Base-by-base conservation (phyloP, 495 filamentous ascomycete genomes). In the Penicillium bialowiezense region DNA sequence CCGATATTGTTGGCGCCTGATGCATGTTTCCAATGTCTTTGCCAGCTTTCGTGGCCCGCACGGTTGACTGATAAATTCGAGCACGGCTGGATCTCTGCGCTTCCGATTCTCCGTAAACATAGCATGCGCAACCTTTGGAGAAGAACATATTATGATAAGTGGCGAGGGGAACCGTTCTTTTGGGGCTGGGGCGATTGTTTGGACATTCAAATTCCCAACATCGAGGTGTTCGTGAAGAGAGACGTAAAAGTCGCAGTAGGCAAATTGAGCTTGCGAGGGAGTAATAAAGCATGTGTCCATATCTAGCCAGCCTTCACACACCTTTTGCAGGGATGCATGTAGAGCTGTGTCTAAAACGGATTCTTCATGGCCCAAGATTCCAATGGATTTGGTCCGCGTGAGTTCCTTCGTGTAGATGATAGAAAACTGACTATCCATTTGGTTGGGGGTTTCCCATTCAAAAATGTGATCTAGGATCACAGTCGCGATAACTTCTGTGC, bases 11-110 rank as follows among this genome's bases (percentile, higher is more conserved):
- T 54, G 51, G n/a, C 39, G 35, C 5, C 72, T 56, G 26, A 72
- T 50, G 51, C 68, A 71, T 19, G 55, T 45, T 28, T 58, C 49
- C 7, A 83, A 55, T 29, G 75, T 67, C 37, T 77, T 79, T 14
- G 75, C 77, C 28, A 81, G 52, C 51, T 82, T 83, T 44, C 75
- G 71, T n/a, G 79, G 78, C 5, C 77, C 80, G 45, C 64, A 72
- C 19, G 71, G 71, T 41, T 73, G 72, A 19, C 70, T 63, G n/a
- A 74, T 55, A 29, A 68, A 55, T 34, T 59, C 64, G 28, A 59
- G 45, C 12, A 54, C 40, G 5, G 39, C 34, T 28, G 21, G 10
- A 29, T 33, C 34, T 1, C 18, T 33, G 15, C 40, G 14, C 6
- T 38, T 48, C 5, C 18, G 45, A 10, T 39, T 15, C 6, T 5